Percentiles rank a stretch among this genome's conserved stretches.
phyloP scores from a whole-genome alignment of 306 rosid species.

The Rosa chinensis region DNA sequence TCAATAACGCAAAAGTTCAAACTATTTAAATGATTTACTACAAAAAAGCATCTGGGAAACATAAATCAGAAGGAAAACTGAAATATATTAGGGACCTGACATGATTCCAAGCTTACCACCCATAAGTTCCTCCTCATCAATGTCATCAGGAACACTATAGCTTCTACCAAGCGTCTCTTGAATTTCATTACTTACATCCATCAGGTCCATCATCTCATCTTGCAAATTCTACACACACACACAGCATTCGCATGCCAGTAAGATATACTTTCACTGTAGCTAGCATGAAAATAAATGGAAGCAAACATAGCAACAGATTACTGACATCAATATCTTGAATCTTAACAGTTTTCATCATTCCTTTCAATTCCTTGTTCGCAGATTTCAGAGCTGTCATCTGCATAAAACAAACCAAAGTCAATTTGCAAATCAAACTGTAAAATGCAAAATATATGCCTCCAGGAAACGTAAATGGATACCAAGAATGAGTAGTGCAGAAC shows the following conservation, averaged over 20 bases:
- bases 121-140: slow-evolving; percentile 74
- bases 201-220: slow-evolving; percentile 98
- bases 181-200: slow-evolving; percentile 93
- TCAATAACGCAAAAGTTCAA: neutral
- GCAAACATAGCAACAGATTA: slow-evolving; percentile 25
- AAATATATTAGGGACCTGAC: neutral
- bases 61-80: neutral
- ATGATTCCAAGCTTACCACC: slow-evolving; percentile 64
- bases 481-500: slow-evolving; percentile 24
- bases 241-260: slow-evolving; percentile 18
- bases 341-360: slow-evolving; percentile 99
- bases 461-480: slow-evolving; percentile 27
- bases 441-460: slow-evolving; percentile 15
- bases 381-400: slow-evolving; percentile 95
- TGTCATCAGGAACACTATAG: slow-evolving; percentile 94
- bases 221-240: slow-evolving; percentile 66
- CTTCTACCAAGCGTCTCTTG: slow-evolving; percentile 97
- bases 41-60: neutral
- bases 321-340: slow-evolving; percentile 93
- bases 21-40: neutral
- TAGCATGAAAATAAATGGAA: slow-evolving; percentile 25
- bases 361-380: slow-evolving; percentile 95
- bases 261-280: slow-evolving; percentile 6
- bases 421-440: slow-evolving; percentile 4
- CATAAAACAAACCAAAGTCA: slow-evolving; percentile 24